Evolutionary conservation across 371 early-diverging fungal species (phyloP), one percentile per base, ranked within the genome.

Genomic region (Mortierella polycephala): DNA sequence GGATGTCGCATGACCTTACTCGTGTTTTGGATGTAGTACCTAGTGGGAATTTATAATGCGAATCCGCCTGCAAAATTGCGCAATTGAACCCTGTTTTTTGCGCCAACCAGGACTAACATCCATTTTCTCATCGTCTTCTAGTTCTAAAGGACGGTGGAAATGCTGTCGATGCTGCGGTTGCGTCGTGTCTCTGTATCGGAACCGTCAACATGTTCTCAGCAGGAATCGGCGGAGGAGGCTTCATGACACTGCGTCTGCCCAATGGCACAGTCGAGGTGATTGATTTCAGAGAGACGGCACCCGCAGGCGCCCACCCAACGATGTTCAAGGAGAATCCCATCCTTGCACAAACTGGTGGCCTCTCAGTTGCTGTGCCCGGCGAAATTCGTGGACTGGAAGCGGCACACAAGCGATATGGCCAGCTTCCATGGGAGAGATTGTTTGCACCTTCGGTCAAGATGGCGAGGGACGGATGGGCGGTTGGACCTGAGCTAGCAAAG

Each of bases 201-300:
- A 91, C 95, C 11, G 92, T 98, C 53, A 94, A 99, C 81, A 91
- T 88, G 42, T 98, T 96, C 88, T 92, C 96, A 14, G 91, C 96
- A 23, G 99, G 99, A 57, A 95, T 96, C 46, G 96, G 98, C 40
- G 97, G 96, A 7, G 99, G 99, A 47, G 99, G 99, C 7, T 99
- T 99, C 83, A 93, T 98, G 92, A 83, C 98, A 10, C 85, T 98
- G 16, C 91, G 96, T 30, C 67, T 85, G 11, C 81, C 89, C 30
- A 84, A 88, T 69, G 85, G 88, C 21, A 84, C 88, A 37, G 71
- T 69, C 7, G 89, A 89, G 50, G 83, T 87, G 9, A 87, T 94
- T 62, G 93, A 94, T 81, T 94, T 94, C 55, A 83, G 99, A 60
- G 99, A 99, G 83, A 85, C 84, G 1, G 99, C 99, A 0, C 97